phyloP scores from a whole-genome alignment of 2,329 filamentous ascomycete genomes.

The Verruconis gallopava region DNA sequence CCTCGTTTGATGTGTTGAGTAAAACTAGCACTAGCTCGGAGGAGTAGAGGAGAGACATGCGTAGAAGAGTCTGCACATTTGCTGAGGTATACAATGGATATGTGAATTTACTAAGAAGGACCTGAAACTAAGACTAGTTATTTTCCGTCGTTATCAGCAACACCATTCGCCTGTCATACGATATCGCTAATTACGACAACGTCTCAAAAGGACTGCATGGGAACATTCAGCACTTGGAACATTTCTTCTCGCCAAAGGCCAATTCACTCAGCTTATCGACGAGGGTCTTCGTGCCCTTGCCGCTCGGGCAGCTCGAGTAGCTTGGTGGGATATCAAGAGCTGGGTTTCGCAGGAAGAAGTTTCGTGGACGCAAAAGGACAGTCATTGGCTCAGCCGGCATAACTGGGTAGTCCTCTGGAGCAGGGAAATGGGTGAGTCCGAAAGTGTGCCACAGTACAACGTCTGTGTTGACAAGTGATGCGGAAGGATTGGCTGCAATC shows the following conservation, averaged over 20 bases:
- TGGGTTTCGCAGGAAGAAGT: slow-evolving; percentile 74
- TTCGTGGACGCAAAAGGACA: slow-evolving; percentile 60
- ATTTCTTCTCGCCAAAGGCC: slow-evolving; percentile 1
- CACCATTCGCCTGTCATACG: no score
- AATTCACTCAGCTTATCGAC: background rate
- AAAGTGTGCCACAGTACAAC: slow-evolving; percentile 92
- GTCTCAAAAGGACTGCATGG: no score
- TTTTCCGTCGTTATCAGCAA: no score
- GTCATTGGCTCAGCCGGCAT: slow-evolving; percentile 79
- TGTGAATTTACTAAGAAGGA: no score
- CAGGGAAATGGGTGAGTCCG: slow-evolving; percentile 77
- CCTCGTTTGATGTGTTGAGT: no score
- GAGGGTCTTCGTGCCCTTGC: slow-evolving; percentile 20
- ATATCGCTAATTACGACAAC: no score
- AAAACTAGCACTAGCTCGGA: no score
- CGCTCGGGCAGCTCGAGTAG: slow-evolving; percentile 59
- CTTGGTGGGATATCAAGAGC: slow-evolving; percentile 69
- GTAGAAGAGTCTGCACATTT: no score
- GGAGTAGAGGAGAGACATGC: no score
- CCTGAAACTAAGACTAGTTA: no score
- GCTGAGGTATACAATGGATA: no score
- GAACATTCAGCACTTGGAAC: background rate
- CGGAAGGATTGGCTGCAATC: slow-evolving; percentile 55
- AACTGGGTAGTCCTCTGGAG: slow-evolving; percentile 81
- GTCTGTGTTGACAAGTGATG: slow-evolving; percentile 66